phyloP scores from a whole-genome alignment of 2,329 filamentous ascomycete genomes.

The Stemphylium lycopersici region DNA sequence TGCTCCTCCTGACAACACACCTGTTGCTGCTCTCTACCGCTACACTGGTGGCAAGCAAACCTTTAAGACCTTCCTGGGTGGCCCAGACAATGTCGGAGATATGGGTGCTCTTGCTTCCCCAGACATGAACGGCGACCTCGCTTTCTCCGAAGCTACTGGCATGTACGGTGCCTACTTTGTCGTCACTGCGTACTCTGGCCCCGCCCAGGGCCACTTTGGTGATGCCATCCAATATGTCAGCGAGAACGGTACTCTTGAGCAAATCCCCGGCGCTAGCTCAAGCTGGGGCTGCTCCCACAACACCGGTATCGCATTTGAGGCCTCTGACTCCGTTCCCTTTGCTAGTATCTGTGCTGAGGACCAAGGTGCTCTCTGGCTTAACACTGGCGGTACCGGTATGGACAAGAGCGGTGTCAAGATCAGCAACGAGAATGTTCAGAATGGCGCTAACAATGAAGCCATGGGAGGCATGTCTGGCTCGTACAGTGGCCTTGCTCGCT shows the following conservation, averaged over 20 bases:
- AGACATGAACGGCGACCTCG: slow-evolving; percentile 68
- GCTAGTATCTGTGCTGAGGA: slow-evolving; percentile 67
- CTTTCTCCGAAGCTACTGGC: slow-evolving; percentile 61
- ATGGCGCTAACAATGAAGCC: slow-evolving; percentile 63
- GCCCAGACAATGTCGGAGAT: slow-evolving; percentile 58
- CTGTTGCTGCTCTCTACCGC: slow-evolving; percentile 65
- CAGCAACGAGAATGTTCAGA: slow-evolving; percentile 67
- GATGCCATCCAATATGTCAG: slow-evolving; percentile 62
- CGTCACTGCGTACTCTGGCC: slow-evolving; percentile 63
- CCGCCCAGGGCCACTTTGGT: slow-evolving; percentile 63
- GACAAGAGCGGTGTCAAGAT: slow-evolving; percentile 65
- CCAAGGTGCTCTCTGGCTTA: slow-evolving; percentile 69
- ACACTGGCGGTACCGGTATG: slow-evolving; percentile 66
- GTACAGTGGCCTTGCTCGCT: slow-evolving; percentile 63
- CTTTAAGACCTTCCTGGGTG: slow-evolving; percentile 66
- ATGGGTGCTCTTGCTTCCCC: slow-evolving; percentile 59
- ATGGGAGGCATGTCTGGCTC: slow-evolving; percentile 70
- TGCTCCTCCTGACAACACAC: slow-evolving; percentile 56
- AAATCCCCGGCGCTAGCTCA: slow-evolving; percentile 60
- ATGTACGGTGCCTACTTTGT: slow-evolving; percentile 69
- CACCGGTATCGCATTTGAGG: slow-evolving; percentile 68
- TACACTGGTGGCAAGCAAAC: slow-evolving; percentile 61
- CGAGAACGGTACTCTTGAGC: slow-evolving; percentile 57
- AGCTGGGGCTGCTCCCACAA: slow-evolving; percentile 69
- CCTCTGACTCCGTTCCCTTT: slow-evolving; percentile 63